Evolutionary conservation across 176 grass and related monocot species (phyloP), one percentile per base, ranked within the genome.

Genomic region (Zoysia pacifica): DNA sequence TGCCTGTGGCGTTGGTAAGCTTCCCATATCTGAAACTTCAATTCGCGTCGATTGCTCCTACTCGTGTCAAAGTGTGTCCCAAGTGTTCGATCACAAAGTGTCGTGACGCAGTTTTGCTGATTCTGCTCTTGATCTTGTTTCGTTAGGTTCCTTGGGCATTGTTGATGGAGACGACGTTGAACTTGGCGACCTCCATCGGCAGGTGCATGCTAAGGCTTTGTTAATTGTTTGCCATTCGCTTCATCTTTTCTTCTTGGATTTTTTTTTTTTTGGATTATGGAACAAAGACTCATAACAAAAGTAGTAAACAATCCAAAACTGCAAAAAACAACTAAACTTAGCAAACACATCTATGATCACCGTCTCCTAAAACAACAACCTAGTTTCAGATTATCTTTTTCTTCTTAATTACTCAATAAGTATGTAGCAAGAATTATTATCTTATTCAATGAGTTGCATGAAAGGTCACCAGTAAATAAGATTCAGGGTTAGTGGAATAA

Each of bases 141-240:
- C 76, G 48, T 67, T 89, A 97, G 95, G 91, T 87, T 89, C 86
- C 79, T 75, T 98, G 79, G 95, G 95, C 62, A 89, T 98, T 87
- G 95, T 93, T 61, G 95, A 98, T 77, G 79, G 83, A 14, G 95
- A 98, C 80, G 73, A 83, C 85, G 95, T 98, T 84, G 95, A 98
- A 58, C 86, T 98, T 52, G 91, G 91, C 69, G 93, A 98, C 66
- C 90, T 94, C 62, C 95, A 94, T 79, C 83, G 95, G 43, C 92
- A 93, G 88, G 95, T 98, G 91, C 41, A 65, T 12, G 68, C 61
- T 47, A 70, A 78, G 14, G 3, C 9, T 28, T 28, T 28, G 28
- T 35, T 10, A 3, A 7, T 60, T 60, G 58, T 20, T 10, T 10
- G 58, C 58, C 58, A 3, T 2, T 8, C 4, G 7, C 19, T 60